These are phyloP conservation scores for Salix exigua DNA, from an alignment of 345 rosid genomes.

Conservation along the genomic window DNA sequence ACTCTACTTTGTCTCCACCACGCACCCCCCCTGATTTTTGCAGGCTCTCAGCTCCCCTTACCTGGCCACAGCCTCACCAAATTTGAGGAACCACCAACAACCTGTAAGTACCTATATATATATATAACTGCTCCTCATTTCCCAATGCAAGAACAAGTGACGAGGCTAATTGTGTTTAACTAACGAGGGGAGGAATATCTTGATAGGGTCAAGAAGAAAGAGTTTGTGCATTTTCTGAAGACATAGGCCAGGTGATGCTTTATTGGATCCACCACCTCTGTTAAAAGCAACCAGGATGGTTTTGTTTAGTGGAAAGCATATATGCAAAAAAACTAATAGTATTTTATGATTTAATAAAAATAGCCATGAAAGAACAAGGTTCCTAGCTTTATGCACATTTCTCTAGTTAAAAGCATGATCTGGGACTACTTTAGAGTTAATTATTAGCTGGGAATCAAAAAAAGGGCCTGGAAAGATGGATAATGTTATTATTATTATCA, in stretches of 20 bases:
- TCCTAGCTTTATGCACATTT: slow-evolving; percentile 18
- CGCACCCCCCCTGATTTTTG: slow-evolving; percentile 3
- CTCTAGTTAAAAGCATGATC: not conserved
- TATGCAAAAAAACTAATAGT: not conserved
- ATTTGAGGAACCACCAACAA: slow-evolving; percentile 39
- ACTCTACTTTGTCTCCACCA: not conserved
- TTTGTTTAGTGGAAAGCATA: not conserved
- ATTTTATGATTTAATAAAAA: not conserved
- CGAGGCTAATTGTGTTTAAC: not conserved
- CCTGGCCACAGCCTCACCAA: slow-evolving; percentile 38
- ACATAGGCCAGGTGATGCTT: slow-evolving; percentile 24
- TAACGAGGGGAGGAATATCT: not conserved
- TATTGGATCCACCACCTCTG: slow-evolving; percentile 24
- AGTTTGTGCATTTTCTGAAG: slow-evolving; percentile 23
- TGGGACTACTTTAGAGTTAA: not conserved
- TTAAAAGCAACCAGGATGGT: not conserved
- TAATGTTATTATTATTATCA: not conserved
- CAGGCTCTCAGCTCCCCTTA: slow-evolving; percentile 60
- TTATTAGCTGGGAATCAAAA: not conserved
- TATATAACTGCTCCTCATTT: slow-evolving; percentile 8
- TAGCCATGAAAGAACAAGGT: slow-evolving; percentile 17
- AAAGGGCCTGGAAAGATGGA: slow-evolving; percentile 5
- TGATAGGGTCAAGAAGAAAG: slow-evolving; percentile 18
- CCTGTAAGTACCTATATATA: slow-evolving; percentile 32
- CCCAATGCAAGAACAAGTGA: slow-evolving; percentile 20